These are phyloP conservation scores for Jackrogersella minutella DNA, from an alignment of 495 filamentous ascomycete species.

Conservation along the genomic window DNA sequence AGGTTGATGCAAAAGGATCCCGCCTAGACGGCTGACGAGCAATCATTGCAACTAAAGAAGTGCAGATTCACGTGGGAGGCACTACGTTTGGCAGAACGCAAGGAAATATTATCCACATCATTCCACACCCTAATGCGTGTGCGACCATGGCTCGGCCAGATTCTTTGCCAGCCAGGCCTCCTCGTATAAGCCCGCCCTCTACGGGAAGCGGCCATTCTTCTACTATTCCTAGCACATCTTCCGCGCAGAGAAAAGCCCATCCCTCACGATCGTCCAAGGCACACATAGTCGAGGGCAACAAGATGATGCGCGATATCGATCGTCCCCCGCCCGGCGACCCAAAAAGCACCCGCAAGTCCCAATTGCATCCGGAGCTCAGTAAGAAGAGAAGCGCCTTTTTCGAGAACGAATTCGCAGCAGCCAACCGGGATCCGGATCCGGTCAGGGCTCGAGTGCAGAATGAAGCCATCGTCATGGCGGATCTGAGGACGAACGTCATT, in stretches of 20 bases:
- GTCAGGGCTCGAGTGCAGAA: conserved; percentile 66
- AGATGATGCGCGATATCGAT: conserved; percentile 49
- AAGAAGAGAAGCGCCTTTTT: conserved; percentile 55
- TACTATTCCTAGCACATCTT: conserved; percentile 37
- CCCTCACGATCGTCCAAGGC: conserved; percentile 50
- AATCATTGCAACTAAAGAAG: conserved; percentile 12
- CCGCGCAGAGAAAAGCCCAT: conserved; percentile 52
- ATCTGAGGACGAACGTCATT: conserved; percentile 76
- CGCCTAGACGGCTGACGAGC: conserved; percentile 22
- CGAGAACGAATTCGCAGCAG: conserved; percentile 55
- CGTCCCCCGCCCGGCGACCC: conserved; percentile 49
- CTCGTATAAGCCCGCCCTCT: conserved; percentile 32
- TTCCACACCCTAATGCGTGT: conserved; percentile 20
- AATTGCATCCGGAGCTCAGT: conserved; percentile 45
- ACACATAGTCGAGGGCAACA: conserved; percentile 51
- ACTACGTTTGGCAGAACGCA: conserved; percentile 22
- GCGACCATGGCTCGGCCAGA: conserved; percentile 35
- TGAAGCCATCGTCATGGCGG: conserved; percentile 77
- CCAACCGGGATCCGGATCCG: conserved; percentile 45
- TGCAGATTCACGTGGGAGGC: conserved; percentile 14
- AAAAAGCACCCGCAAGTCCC: conserved; percentile 42
- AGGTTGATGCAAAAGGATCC: conserved; percentile 29
- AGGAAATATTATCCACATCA: conserved; percentile 20
- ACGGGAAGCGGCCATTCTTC: conserved; percentile 13
- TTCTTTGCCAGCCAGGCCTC: conserved; percentile 24